phyloP scores from a whole-genome alignment of 1,139 yeast genomes.

The Suhomyces kunorum region DNA sequence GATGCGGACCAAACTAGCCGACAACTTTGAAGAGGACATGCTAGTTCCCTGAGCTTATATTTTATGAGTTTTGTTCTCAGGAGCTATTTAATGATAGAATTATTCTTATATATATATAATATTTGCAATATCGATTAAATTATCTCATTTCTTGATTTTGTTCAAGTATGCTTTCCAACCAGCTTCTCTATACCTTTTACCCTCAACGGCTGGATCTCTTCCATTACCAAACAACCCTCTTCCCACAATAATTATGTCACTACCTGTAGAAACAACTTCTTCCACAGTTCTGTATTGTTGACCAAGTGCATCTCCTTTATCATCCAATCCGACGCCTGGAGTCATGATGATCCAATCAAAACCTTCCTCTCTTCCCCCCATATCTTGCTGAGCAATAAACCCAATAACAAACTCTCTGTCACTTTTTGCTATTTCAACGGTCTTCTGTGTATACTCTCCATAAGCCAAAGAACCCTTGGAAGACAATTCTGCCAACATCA shows the following conservation, averaged over 20 bases:
- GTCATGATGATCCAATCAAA: conserved; percentile 96
- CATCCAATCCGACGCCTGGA: conserved; percentile 98
- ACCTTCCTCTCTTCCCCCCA: conserved; percentile 81
- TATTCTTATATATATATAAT: background rate
- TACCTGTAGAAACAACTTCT: conserved; percentile 77
- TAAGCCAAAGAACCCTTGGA: conserved; percentile 91
- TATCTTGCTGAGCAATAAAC: conserved; percentile 87
- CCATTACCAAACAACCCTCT: conserved; percentile 96
- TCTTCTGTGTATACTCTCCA: conserved; percentile 84
- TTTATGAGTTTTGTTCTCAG: background rate
- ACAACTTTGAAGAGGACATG: conserved; percentile 28
- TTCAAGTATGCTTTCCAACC: conserved; percentile 88
- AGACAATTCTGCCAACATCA: conserved; percentile 95
- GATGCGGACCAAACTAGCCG: conserved; percentile 56
- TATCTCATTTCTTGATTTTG: conserved; percentile 28
- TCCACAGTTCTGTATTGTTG: conserved; percentile 95
- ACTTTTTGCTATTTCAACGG: conserved; percentile 85
- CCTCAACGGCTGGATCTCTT: conserved; percentile 85
- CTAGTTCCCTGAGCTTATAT: background rate
- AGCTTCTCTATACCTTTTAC: conserved; percentile 84
- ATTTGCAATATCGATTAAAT: background rate
- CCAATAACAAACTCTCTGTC: conserved; percentile 93
- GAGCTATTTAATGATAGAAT: background rate
- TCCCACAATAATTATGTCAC: conserved; percentile 95
- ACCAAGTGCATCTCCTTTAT: conserved; percentile 94